Evolutionary conservation across 1,284 basidiomycete species (phyloP), one percentile per base, ranked within the genome.

Genomic region (Malassezia furfur): DNA sequence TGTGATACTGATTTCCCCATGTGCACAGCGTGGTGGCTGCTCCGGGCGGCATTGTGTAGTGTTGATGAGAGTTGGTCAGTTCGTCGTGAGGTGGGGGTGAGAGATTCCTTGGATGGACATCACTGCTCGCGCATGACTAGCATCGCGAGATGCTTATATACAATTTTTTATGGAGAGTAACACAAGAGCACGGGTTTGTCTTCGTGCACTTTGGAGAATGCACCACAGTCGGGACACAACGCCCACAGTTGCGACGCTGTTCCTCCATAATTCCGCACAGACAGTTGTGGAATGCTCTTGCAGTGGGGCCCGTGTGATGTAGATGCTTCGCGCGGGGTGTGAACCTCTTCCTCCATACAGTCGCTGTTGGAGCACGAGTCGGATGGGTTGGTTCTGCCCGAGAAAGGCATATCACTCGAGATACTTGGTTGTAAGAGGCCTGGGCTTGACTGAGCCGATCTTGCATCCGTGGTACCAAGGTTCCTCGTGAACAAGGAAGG

Each of bases 251-350:
- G 60, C 5, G 64, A 66, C 6, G 50, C 50, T 8, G 56, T 46
- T 4, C 64, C 62, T 22, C 64, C 57, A 35, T 62, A 59, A 48
- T 64, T 54, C 6, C 65, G 44, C 3, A 69, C 67, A n/a, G 62
- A 64, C 22, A 69, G 62, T 34, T 63, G 65, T 0, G 65, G 65
- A 38, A 67, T 67, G 56, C 65, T 66, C 45, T 62, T 63, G 60
- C 67, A 69, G 28, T 65, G 61, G 0, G 57, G 52, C 7, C 64
- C 66, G n/a, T 68, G 66, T 4, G 50, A 35, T 12, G 17, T 40
- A 21, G 17, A 39, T 10, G 50, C n/a, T 17, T 36, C 28, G 1
- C 5, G 15, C 7, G 52, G 48, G 10, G 38, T 48, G 21, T 36
- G 34, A 7, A 14, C 19, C 15, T 47, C 45, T 21, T 47, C 45